Conservation (phyloP, 73 alveolate genomes). For the Tetrahymena elliotti region DNA sequence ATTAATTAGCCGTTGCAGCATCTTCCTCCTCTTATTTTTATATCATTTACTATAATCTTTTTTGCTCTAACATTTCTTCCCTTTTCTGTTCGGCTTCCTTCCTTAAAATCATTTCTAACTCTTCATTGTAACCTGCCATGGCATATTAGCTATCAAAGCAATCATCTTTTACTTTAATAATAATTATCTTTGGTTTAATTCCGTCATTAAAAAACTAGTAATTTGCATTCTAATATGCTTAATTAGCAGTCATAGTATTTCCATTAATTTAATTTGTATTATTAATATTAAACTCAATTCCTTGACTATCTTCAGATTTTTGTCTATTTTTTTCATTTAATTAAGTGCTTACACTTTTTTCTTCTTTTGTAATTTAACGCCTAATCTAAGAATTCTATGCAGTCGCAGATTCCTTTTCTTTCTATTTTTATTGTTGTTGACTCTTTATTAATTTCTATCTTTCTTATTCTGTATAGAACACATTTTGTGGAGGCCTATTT, state of each 20-base stretch:
- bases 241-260: background rate
- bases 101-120: background rate
- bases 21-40: background rate
- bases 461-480: background rate
- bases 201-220: background rate
- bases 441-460: background rate
- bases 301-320: background rate
- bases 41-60: background rate
- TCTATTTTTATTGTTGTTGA: background rate
- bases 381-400: background rate
- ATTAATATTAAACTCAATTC: background rate
- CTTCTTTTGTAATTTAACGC: background rate
- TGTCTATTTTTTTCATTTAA: background rate
- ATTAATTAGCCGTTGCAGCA: background rate
- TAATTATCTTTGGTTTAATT: background rate
- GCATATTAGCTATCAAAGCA: background rate
- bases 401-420: background rate
- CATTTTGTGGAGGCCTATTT: background rate
- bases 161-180: background rate
- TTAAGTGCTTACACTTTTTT: background rate
- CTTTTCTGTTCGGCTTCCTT: background rate
- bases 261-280: background rate
- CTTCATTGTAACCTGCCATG: background rate
- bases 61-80: background rate
- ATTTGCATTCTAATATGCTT: background rate